phyloP scores from a whole-genome alignment of 2,329 filamentous ascomycete genomes.

The Madurella fahalii region DNA sequence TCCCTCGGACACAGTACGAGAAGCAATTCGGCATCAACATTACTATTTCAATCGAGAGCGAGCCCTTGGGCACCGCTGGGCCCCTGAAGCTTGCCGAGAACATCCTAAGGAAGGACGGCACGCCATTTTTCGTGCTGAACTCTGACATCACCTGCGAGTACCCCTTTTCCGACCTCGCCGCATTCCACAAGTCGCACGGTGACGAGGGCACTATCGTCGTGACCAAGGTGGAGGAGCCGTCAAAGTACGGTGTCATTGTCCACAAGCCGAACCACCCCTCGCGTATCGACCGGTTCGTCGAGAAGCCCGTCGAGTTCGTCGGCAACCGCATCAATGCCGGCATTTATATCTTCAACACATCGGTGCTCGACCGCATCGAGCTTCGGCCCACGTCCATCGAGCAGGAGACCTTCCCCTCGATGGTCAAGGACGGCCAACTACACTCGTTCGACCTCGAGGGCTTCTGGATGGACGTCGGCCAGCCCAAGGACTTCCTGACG shows the following conservation, averaged over 20 bases:
- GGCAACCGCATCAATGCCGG: slow-evolving; percentile 98
- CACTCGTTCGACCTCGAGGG: slow-evolving; percentile 96
- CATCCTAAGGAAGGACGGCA: slow-evolving; percentile 87
- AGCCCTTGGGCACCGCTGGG: slow-evolving; percentile 91
- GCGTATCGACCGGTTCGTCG: slow-evolving; percentile 96
- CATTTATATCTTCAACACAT: slow-evolving; percentile 96
- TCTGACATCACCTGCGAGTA: slow-evolving; percentile 98
- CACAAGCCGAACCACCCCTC: slow-evolving; percentile 91
- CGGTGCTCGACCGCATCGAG: slow-evolving; percentile 85
- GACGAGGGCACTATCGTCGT: slow-evolving; percentile 97
- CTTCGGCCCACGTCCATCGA: slow-evolving; percentile 96
- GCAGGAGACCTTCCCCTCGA: slow-evolving; percentile 96
- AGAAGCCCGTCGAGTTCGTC: slow-evolving; percentile 98
- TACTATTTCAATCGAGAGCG: slow-evolving; percentile 93
- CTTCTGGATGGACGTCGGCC: slow-evolving; percentile 99
- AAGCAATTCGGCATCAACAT: slow-evolving; percentile 90
- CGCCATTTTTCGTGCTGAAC: slow-evolving; percentile 97
- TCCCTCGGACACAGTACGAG: slow-evolving; percentile 63
- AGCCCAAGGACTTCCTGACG: slow-evolving; percentile 96
- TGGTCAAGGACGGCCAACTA: slow-evolving; percentile 81
- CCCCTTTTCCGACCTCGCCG: slow-evolving; percentile 83
- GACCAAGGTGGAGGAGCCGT: slow-evolving; percentile 98
- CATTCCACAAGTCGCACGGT: slow-evolving; percentile 89
- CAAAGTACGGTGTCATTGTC: slow-evolving; percentile 97
- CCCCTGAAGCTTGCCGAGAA: slow-evolving; percentile 93